Evolutionary conservation across 163 green algal genomes (phyloP).

Genomic region (Scenedesmus sp.): DNA sequence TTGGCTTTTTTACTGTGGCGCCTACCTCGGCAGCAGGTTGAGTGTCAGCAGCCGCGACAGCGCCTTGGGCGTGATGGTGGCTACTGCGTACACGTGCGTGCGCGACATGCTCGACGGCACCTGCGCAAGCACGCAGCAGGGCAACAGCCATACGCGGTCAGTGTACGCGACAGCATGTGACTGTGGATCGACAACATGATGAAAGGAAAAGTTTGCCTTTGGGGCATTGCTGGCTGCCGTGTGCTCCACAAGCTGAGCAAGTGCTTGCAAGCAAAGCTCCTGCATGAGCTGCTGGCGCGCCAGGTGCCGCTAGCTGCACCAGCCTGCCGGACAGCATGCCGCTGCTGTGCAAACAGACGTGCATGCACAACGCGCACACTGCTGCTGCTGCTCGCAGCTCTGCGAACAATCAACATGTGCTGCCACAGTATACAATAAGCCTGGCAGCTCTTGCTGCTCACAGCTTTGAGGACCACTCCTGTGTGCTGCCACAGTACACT

Average conservation of each 20-base stretch:
- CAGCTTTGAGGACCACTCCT: too few relatives aligned
- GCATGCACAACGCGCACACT: too few relatives aligned
- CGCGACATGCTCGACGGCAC: constrained; percentile 16
- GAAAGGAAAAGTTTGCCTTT: too few relatives aligned
- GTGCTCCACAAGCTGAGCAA: neutral
- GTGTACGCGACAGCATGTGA: neutral
- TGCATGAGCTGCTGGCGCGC: neutral
- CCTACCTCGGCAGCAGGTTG: constrained; percentile 37
- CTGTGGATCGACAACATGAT: too few relatives aligned
- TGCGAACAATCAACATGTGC: too few relatives aligned
- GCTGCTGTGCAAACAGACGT: neutral
- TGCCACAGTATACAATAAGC: too few relatives aligned
- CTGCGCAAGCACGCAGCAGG: neutral
- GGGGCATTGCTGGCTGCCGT: too few relatives aligned
- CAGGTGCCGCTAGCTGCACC: neutral
- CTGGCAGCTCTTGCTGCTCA: too few relatives aligned
- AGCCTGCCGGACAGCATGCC: neutral
- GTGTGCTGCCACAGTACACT: neutral
- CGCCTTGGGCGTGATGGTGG: constrained; percentile 45
- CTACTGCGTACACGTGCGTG: constrained; percentile 46
- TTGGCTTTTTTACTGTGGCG: neutral
- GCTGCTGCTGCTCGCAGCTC: too few relatives aligned
- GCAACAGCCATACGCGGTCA: neutral
- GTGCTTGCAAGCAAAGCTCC: neutral
- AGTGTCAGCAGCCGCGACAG: constrained; percentile 35